Evolutionary conservation across 176 grass and related monocot species (phyloP), one percentile per base, ranked within the genome.

Genomic region (Phoenix roebelenii): DNA sequence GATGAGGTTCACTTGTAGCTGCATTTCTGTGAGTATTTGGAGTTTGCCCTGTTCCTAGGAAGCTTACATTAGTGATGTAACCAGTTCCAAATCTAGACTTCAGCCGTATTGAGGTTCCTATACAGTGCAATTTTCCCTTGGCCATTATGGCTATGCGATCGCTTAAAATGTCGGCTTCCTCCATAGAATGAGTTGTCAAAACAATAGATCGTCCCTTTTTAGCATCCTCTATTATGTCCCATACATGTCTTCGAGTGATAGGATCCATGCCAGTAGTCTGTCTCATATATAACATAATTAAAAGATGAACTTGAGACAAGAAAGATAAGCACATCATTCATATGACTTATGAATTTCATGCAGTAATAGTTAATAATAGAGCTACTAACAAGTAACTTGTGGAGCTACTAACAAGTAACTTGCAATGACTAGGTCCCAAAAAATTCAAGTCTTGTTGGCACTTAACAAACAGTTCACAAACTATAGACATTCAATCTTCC

Each of bases 201-300:
- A 98, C 81, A 73, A 98, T 92, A 52, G 93, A 87, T 77, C 93
- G 87, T 71, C 93, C 93, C 76, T 85, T 98, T 65, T 98, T 88
- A 65, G 93, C 87, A 52, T 88, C 81, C 67, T 98, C 84, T 58
- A 98, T 98, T 66, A 98, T 98, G 73, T 92, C 87, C 93, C 87
- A 98, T 3, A 92, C 93, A 30, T 85, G 93, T 55, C 93, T 88
- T 67, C 93, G 85, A 77, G 93, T 98, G 57, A 98, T 92, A 63
- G 93, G 93, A 91, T 98, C 87, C 87, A 98, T 98, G 59, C 93
- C 93, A 54, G 93, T 92, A 67, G 93, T 92, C 93, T 98, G 64
- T 14, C 54, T 16, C 79, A 61, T 48, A 63, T 17, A 54, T 15
- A 28, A 12, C 35, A 14, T 14, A 44, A 14, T 44, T 44, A 44